phyloP scores from a whole-genome alignment of 371 early-diverging fungal genomes.

The Circinella minor region DNA sequence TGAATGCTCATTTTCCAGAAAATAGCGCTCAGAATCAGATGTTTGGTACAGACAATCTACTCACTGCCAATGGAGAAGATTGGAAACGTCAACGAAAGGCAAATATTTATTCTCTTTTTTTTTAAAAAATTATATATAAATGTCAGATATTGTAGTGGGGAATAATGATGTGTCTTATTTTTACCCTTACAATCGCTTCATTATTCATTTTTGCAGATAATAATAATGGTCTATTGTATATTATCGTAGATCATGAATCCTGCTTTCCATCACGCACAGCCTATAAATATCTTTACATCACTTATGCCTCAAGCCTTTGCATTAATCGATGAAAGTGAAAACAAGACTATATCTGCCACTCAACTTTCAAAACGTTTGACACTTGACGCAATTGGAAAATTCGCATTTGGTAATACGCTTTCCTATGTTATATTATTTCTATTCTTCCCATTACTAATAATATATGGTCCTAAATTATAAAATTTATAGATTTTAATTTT shows the following conservation, averaged over 20 bases:
- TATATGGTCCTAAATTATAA: background rate
- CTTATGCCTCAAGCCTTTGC: conserved; percentile 22
- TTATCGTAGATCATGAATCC: conserved; percentile 35
- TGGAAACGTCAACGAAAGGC: conserved; percentile 47
- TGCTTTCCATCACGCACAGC: conserved; percentile 40
- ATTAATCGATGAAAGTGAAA: conserved; percentile 22
- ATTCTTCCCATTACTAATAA: background rate
- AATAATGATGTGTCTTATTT: no score
- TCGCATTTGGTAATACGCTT: conserved; percentile 34
- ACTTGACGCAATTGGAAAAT: conserved; percentile 38
- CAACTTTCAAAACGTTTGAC: conserved; percentile 28
- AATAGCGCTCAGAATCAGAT: conserved; percentile 20
- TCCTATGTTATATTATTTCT: no score
- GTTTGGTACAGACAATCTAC: conserved; percentile 33
- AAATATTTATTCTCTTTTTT: background rate
- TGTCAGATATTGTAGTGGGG: background rate
- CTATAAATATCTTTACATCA: conserved; percentile 30
- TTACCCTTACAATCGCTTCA: no score
- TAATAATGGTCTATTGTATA: background rate
- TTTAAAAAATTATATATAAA: background rate
- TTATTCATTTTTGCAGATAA: no score
- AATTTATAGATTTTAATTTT: conserved; percentile 20
- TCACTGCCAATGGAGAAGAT: conserved; percentile 32
- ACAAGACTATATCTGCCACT: conserved; percentile 21
- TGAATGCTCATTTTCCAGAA: conserved; percentile 7